Evolutionary conservation across 2,329 filamentous ascomycete species (phyloP).

Genomic region (Sclerotinia subarctica): DNA sequence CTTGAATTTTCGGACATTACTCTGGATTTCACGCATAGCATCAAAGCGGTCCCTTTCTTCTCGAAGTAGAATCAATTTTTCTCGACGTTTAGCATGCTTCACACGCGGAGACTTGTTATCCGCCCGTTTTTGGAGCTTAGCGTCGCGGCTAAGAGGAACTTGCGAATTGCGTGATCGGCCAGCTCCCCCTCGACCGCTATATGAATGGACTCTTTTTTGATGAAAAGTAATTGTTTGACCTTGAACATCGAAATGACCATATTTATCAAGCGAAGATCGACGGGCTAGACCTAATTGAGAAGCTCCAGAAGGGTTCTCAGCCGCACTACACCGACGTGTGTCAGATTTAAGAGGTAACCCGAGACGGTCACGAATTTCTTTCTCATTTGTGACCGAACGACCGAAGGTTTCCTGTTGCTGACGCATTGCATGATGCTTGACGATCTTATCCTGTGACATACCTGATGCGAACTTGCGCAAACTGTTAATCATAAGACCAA

Average conservation of each 20-base stretch:
- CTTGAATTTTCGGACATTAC: slow-evolving; percentile 56
- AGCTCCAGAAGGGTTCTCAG: slow-evolving; percentile 25
- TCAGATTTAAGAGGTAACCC: slow-evolving; percentile 36
- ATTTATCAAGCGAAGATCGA: slow-evolving; percentile 33
- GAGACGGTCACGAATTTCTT: slow-evolving; percentile 45
- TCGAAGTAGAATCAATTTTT: slow-evolving; percentile 52
- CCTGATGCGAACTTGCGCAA: slow-evolving; percentile 59
- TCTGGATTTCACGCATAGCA: slow-evolving; percentile 61
- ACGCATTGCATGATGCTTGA: slow-evolving; percentile 56
- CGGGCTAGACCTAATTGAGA: slow-evolving; percentile 35
- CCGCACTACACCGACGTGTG: slow-evolving; percentile 17
- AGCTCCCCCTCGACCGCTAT: slow-evolving; percentile 35
- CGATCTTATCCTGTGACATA: slow-evolving; percentile 59
- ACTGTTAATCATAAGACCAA: slow-evolving; percentile 65
- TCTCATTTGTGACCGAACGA: slow-evolving; percentile 51
- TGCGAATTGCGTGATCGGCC: slow-evolving; percentile 24
- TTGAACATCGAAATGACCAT: slow-evolving; percentile 40
- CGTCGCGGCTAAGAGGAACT: slow-evolving; percentile 31
- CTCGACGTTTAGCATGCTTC: slow-evolving; percentile 27
- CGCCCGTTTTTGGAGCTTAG: slow-evolving; percentile 29
- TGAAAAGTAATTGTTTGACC: slow-evolving; percentile 40
- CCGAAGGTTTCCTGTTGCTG: slow-evolving; percentile 53
- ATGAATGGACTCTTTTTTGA: slow-evolving; percentile 29
- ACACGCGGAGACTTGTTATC: slow-evolving; percentile 21
- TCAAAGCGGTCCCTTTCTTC: slow-evolving; percentile 60